Evolutionary conservation across 495 filamentous ascomycete species (phyloP).

Genomic region (Xylaria bambusicola): DNA sequence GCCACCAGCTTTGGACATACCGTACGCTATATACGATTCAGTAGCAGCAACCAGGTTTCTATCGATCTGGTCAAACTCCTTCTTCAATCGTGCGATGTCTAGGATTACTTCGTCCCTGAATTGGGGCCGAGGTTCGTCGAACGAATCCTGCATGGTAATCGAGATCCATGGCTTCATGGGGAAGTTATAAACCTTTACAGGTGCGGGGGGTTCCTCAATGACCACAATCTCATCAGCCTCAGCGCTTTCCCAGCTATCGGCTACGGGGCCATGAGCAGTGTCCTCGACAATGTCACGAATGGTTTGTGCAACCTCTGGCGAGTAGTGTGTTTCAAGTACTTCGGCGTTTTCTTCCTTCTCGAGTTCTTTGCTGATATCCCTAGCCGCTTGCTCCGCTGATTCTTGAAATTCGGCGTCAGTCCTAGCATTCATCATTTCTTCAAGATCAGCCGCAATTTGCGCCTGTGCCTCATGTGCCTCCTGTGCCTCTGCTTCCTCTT

Average conservation of each 20-base stretch:
- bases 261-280: constrained; percentile 53
- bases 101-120: constrained; percentile 74
- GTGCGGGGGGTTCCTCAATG: constrained; percentile 63
- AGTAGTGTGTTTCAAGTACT: constrained; percentile 52
- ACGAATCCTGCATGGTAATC: constrained; percentile 57
- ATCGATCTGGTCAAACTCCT: constrained; percentile 96
- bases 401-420: constrained; percentile 50
- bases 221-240: constrained; percentile 69
- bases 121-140: constrained; percentile 47
- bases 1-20: constrained; percentile 86
- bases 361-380: constrained; percentile 57
- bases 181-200: constrained; percentile 86
- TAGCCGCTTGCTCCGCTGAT: constrained; percentile 46
- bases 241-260: constrained; percentile 81
- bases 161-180: constrained; percentile 94
- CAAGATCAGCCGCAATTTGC: constrained; percentile 47
- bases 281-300: constrained; percentile 62
- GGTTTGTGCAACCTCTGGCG: constrained; percentile 55
- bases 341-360: constrained; percentile 55
- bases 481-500: constrained; percentile 50
- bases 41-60: constrained; percentile 87
- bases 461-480: no score
- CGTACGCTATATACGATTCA: constrained; percentile 90
- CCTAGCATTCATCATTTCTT: constrained; percentile 44
- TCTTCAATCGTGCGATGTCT: constrained; percentile 90